phyloP scores from a whole-genome alignment of 2,329 filamentous ascomycete species.

The Aspergillus ibericus region DNA sequence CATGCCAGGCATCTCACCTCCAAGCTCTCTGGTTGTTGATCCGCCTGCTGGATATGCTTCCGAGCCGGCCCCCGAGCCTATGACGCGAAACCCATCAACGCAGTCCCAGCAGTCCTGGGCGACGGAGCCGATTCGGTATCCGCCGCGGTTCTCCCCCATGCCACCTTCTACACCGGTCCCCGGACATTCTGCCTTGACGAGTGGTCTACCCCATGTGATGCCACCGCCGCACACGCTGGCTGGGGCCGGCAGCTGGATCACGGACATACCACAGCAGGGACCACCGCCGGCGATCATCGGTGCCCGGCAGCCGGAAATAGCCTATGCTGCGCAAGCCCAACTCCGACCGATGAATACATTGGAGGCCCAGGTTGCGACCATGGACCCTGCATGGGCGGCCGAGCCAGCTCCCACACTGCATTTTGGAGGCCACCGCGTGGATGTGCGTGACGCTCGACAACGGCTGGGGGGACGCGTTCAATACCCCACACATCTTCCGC shows the following conservation, averaged over 20 bases:
- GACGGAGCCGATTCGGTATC: conserved; percentile 37
- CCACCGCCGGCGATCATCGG: conserved; percentile 7
- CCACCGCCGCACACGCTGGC: conserved; percentile 21
- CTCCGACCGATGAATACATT: conserved; percentile 21
- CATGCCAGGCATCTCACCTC: conserved; percentile 34
- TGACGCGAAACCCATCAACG: conserved; percentile 36
- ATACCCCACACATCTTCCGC: conserved; percentile 13
- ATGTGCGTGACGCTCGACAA: conserved; percentile 31
- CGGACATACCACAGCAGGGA: conserved; percentile 8
- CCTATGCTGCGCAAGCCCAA: conserved; percentile 16
- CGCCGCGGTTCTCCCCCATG: conserved; percentile 27
- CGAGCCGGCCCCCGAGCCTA: conserved; percentile 31
- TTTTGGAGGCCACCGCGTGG: conserved; percentile 32
- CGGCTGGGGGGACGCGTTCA: conserved; percentile 21
- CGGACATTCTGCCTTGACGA: conserved; percentile 6
- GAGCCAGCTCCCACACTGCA: conserved; percentile 20
- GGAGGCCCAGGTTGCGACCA: conserved; percentile 17
- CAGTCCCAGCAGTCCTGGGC: conserved; percentile 39
- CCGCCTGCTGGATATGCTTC: conserved; percentile 25
- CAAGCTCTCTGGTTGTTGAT: conserved; percentile 18
- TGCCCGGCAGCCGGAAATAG: conserved; percentile 21
- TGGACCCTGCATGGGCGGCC: conserved; percentile 18
- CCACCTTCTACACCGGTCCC: conserved; percentile 15
- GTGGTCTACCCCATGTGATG: conserved; percentile 12
- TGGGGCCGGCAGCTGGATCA: conserved; percentile 24